phyloP scores from a whole-genome alignment of 768 basidiomycete species.

The Podaxis sp. region DNA sequence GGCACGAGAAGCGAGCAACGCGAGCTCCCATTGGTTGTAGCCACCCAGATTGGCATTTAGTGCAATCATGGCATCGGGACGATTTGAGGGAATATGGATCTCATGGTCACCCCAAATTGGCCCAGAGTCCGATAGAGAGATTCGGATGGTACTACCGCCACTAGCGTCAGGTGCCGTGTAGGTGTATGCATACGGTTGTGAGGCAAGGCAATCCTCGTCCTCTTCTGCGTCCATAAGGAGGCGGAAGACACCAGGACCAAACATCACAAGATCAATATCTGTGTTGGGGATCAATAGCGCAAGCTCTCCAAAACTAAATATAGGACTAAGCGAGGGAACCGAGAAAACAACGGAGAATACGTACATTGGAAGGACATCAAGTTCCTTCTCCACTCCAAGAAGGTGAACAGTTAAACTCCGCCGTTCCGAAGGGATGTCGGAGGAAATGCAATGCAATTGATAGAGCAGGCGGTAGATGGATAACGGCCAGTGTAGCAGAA shows the following conservation, averaged over 20 bases:
- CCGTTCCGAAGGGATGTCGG: conserved; percentile 22
- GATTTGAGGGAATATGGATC: conserved; percentile 8
- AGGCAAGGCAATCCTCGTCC: conserved; percentile 25
- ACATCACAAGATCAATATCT: conserved; percentile 41
- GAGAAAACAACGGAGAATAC: neutral
- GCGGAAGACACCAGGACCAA: conserved; percentile 31
- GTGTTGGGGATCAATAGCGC: conserved; percentile 43
- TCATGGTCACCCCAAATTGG: conserved; percentile 16
- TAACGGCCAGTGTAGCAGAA: conserved; percentile 44
- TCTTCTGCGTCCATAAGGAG: conserved; percentile 30
- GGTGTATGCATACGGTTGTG: conserved; percentile 23
- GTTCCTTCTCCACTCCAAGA: conserved; percentile 38
- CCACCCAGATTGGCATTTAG: conserved; percentile 37
- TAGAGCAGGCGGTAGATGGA: conserved; percentile 36
- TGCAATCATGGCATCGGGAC: conserved; percentile 42
- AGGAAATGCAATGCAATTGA: conserved; percentile 29
- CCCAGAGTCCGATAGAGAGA: conserved; percentile 27
- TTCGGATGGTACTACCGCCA: conserved; percentile 36
- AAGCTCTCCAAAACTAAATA: conserved; percentile 40
- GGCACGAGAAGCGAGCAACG: conserved; percentile 25
- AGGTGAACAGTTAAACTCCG: conserved; percentile 32
- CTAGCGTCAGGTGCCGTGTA: conserved; percentile 35
- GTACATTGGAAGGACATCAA: conserved; percentile 18
- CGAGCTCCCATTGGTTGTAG: conserved; percentile 35
- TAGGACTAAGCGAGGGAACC: neutral